Conservation (phyloP, 2,329 filamentous ascomycete species). For the Ophiosphaerella herpotricha region DNA sequence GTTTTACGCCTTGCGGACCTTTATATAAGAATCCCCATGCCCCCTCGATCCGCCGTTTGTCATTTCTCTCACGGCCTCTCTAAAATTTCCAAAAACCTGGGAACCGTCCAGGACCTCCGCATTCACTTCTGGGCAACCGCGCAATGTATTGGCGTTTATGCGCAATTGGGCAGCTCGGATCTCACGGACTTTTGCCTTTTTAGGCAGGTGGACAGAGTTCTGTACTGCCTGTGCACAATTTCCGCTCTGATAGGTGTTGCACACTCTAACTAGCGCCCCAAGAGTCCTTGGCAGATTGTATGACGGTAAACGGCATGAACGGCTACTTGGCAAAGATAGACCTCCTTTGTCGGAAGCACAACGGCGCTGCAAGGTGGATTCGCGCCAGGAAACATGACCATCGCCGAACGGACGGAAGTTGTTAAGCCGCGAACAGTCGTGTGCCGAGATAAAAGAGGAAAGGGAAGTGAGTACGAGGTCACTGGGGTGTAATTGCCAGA, state of each 20-base stretch:
- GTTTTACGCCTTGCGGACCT: slow-evolving; percentile 8
- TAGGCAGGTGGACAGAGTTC: not conserved
- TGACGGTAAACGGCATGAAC: not conserved
- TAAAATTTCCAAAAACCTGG: no score
- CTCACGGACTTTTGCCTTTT: not conserved
- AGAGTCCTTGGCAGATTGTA: not conserved
- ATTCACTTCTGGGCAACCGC: not conserved
- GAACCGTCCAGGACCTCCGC: not conserved
- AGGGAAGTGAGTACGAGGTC: no score
- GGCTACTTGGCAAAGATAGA: not conserved
- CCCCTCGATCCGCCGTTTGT: no score
- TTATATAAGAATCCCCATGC: slow-evolving; percentile 19
- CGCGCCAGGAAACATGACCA: no score
- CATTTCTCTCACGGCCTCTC: no score
- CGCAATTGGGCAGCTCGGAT: not conserved
- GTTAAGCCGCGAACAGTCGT: no score
- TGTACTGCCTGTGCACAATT: not conserved
- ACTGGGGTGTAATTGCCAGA: no score
- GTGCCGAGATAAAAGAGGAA: no score
- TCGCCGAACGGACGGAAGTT: no score
- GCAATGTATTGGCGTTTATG: not conserved
- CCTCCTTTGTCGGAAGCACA: not conserved
- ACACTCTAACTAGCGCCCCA: not conserved
- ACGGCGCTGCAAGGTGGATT: not conserved
- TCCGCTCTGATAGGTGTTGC: not conserved